Percentiles rank a stretch among this genome's conserved stretches.
phyloP scores from a whole-genome alignment of 2,329 filamentous ascomycete genomes.

The Colletotrichum tropicicola region DNA sequence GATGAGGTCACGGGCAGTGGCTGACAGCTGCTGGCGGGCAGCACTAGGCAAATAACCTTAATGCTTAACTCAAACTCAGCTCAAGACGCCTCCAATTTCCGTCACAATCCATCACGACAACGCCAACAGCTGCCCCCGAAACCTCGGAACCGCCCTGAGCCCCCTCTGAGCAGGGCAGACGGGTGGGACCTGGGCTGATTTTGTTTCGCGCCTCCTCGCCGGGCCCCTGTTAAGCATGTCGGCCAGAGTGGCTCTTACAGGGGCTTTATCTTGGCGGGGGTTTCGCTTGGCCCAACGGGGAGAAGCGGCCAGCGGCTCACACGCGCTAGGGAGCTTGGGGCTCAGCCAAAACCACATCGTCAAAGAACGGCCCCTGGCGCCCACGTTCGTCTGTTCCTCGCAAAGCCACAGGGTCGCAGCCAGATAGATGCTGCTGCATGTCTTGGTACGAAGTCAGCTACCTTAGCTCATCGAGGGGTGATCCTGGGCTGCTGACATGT shows the following conservation, averaged over 20 bases:
- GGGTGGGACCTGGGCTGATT: constrained; percentile 10
- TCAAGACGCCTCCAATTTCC: background rate
- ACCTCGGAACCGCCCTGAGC: constrained; percentile 11
- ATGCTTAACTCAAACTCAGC: constrained; percentile 27
- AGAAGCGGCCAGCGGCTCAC: background rate
- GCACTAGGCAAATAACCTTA: constrained; percentile 21
- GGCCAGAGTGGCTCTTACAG: constrained; percentile 9
- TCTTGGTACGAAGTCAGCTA: no score
- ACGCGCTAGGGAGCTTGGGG: constrained; percentile 5
- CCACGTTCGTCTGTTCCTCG: background rate
- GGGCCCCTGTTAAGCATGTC: background rate
- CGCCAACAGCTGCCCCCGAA: background rate
- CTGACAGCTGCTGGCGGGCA: background rate
- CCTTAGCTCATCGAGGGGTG: background rate
- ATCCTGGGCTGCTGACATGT: constrained; percentile 11
- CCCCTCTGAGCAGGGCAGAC: background rate
- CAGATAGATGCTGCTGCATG: background rate
- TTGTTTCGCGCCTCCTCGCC: constrained; percentile 9
- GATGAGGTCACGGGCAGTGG: constrained; percentile 13
- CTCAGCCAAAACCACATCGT: background rate
- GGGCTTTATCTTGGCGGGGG: constrained; percentile 28
- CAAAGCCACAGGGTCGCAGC: background rate
- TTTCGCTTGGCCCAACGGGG: constrained; percentile 7
- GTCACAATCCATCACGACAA: background rate
- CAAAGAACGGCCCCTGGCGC: background rate